Base-by-base conservation (phyloP, 805 yeast species). In the Crinitomyces ghanaensis region DNA sequence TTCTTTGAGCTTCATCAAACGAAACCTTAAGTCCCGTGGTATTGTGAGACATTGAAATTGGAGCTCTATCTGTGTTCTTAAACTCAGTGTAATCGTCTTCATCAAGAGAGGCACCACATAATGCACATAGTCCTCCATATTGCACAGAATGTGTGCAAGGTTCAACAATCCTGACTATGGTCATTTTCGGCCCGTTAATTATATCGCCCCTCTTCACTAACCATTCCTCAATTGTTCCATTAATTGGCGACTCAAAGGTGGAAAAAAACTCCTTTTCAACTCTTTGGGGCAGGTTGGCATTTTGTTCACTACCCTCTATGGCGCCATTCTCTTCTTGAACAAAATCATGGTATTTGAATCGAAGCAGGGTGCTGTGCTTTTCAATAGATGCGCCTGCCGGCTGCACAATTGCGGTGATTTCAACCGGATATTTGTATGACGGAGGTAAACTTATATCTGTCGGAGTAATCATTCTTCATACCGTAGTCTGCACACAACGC, bases 111-210 rank as follows among this genome's bases (percentile, higher is more conserved):
- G 72, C 73, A 4, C 97, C 97, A 54, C 98, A 88, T 14, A 83
- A 57, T 0, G 95, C 96, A 60, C 98, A 88, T 27, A 88, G 65
- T 0, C 97, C 97, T 9, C 93, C 95, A 50, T 78, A 91, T 45
- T 91, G 96, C 18, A 91, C 85, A 1, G 88, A 72, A 56, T 91
- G 98, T 8, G 83, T 67, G 50, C 98, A 91, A 0, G 93, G 84
- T 51, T 93, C 96, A 27, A 62, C 56, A 11, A 88, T 65, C 26
- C 63, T 59, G 19, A 75, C 65, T 9, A 88, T 59, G 2, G 60
- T 60, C 35, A 70, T 71, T 22, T 64, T 62, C 8, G 57, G 37
- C 19, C 56, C 51, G 8, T 53, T 53, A 12, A 88, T 61, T 41
- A 70, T 74, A 45, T 81, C 84, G 26, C 80, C 77, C 1, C 62